A percentile compares a stretch with the other conserved stretches of the same genome.
phyloP scores from a whole-genome alignment of 2,329 filamentous ascomycete genomes.

The Thelonectria olida region DNA sequence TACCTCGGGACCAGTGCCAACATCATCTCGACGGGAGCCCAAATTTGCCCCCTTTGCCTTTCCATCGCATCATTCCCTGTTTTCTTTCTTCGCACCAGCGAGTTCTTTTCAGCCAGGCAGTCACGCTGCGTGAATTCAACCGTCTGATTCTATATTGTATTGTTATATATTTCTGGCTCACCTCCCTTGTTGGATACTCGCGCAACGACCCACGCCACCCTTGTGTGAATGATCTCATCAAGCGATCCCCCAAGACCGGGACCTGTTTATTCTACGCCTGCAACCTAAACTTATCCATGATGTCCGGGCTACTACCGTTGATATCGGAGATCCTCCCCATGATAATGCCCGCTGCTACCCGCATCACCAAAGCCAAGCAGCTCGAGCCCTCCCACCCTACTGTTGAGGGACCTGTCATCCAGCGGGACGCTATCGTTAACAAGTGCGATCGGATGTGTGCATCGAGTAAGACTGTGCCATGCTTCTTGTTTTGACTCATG shows the following conservation, averaged over 20 bases:
- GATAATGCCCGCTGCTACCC: constrained; percentile 66
- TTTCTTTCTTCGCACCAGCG: not conserved
- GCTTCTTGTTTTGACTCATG: not conserved
- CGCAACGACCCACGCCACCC: not conserved
- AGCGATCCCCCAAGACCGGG: not conserved
- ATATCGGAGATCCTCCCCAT: constrained; percentile 68
- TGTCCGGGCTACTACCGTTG: constrained; percentile 64
- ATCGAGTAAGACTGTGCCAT: constrained; percentile 59
- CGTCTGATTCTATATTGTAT: not conserved
- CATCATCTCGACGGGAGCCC: not conserved
- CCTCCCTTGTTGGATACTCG: not conserved
- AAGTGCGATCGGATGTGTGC: constrained; percentile 74
- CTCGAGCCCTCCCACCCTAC: constrained; percentile 49
- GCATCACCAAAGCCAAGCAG: constrained; percentile 62
- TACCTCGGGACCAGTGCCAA: not conserved
- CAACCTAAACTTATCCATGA: constrained; percentile 38
- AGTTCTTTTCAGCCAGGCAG: not conserved
- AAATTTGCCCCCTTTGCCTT: constrained; percentile 11
- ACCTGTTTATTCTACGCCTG: too few relatives aligned
- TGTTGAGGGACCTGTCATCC: constrained; percentile 44
- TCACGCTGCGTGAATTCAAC: not conserved
- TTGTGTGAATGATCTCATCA: constrained; percentile 8
- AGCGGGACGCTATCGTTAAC: constrained; percentile 67
- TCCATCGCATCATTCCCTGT: not conserved
- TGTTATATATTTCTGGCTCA: not conserved